These are phyloP conservation scores for Gloeopeniophorella convolvens DNA, from an alignment of 768 basidiomycete species.

Conservation along the genomic window DNA sequence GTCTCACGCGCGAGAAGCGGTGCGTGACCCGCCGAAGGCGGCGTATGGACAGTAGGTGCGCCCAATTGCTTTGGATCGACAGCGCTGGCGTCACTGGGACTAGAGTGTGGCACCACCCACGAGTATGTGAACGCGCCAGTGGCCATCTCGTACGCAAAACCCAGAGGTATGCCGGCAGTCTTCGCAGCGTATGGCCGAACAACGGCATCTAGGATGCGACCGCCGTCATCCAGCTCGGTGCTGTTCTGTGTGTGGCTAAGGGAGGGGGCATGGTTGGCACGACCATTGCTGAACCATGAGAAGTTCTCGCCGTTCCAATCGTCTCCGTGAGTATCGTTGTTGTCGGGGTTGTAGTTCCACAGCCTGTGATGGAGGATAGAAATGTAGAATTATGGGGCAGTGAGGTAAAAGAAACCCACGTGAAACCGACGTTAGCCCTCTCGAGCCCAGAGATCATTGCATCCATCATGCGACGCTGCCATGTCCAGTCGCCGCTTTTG, in stretches of 20 bases:
- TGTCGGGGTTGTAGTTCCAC: slow-evolving; percentile 93
- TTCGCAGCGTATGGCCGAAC: slow-evolving; percentile 92
- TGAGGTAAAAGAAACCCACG: slow-evolving; percentile 45
- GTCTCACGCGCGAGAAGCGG: slow-evolving; percentile 53
- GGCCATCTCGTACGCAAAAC: slow-evolving; percentile 72
- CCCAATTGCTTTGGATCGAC: not conserved
- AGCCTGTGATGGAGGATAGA: slow-evolving; percentile 40
- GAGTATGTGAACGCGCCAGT: slow-evolving; percentile 58
- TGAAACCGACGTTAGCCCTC: slow-evolving; percentile 70
- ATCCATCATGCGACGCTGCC: slow-evolving; percentile 93
- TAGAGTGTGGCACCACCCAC: slow-evolving; percentile 44
- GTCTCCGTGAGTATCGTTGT: slow-evolving; percentile 74
- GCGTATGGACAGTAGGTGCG: slow-evolving; percentile 27
- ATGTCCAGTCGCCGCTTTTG: slow-evolving; percentile 60
- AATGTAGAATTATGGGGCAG: not conserved
- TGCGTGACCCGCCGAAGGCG: slow-evolving; percentile 36
- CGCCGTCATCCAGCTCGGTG: slow-evolving; percentile 77
- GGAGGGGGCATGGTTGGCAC: slow-evolving; percentile 49
- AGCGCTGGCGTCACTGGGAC: slow-evolving; percentile 9
- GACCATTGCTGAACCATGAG: slow-evolving; percentile 76
- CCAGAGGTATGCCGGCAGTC: slow-evolving; percentile 75
- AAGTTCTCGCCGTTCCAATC: slow-evolving; percentile 98
- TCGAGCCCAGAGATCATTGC: slow-evolving; percentile 83
- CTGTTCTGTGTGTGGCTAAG: slow-evolving; percentile 55
- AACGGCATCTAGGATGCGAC: slow-evolving; percentile 64